phyloP scores from a whole-genome alignment of 129 eudicot species.

The Sambucus nigra region DNA sequence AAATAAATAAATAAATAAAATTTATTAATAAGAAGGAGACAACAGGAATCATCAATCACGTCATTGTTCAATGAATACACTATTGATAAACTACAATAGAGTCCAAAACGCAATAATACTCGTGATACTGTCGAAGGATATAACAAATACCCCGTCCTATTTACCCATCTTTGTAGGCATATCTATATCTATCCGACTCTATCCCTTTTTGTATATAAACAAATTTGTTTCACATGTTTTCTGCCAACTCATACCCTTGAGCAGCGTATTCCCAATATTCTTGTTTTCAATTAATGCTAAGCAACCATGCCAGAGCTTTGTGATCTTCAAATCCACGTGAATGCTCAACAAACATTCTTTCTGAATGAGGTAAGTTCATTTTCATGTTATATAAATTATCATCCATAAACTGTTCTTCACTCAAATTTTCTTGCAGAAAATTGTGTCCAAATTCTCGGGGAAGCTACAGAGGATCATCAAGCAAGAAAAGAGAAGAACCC shows the following conservation, averaged over 20 bases:
- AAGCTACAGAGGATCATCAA: constrained; percentile 62
- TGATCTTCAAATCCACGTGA: constrained; percentile 70
- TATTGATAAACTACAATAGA: background rate
- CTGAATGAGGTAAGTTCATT: constrained; percentile 51
- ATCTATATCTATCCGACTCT: background rate
- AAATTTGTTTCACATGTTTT: constrained; percentile 16
- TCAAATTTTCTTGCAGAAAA: constrained; percentile 43
- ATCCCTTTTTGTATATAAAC: constrained; percentile 1
- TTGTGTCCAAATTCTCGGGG: constrained; percentile 50
- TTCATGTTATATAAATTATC: no score
- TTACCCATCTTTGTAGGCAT: background rate
- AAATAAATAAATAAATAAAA: background rate
- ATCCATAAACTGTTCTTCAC: no score
- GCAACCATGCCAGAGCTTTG: constrained; percentile 56
- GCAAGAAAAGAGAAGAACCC: constrained; percentile 48
- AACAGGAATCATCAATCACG: constrained; percentile 9
- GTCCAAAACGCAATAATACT: constrained; percentile 1
- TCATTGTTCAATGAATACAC: no score
- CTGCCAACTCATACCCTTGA: constrained; percentile 28
- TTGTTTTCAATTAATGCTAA: constrained; percentile 40
- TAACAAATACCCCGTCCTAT: background rate
- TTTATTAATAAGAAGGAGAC: constrained; percentile 1
- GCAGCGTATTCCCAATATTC: constrained; percentile 3
- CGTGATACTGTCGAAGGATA: constrained; percentile 3
- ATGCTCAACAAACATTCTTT: constrained; percentile 88